Conservation (phyloP, 176 grass and related monocot genomes). For the maize (Zea mays) region Zm-B73-REFERENCE-NAM-5.0 NC_050102.1:181614501-181615000, state of each 20-base stretch:
- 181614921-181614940: constrained; percentile 70
- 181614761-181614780: constrained; percentile 70
- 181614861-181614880: constrained; percentile 59
- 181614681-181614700: constrained; percentile 17
- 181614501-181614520: too few species aligned
- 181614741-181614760: constrained; percentile 11
- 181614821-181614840: constrained; percentile 63
- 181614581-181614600: neutral
- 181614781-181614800: constrained; percentile 66
- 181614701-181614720: neutral
- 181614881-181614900: constrained; percentile 52
- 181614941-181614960: constrained; percentile 59
- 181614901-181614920: constrained; percentile 67
- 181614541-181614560: neutral
- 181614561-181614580: neutral
- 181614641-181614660: neutral
- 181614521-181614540: too few species aligned
- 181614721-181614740: constrained; percentile 15
- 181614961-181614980: constrained; percentile 60
- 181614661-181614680: constrained; percentile 10
- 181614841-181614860: constrained; percentile 61
- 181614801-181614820: constrained; percentile 62
- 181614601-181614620: neutral
- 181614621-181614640: neutral
- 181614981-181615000: constrained; percentile 63